phyloP scores from a whole-genome alignment of 2,329 filamentous ascomycete genomes.

The Hirsutella thompsonii region DNA sequence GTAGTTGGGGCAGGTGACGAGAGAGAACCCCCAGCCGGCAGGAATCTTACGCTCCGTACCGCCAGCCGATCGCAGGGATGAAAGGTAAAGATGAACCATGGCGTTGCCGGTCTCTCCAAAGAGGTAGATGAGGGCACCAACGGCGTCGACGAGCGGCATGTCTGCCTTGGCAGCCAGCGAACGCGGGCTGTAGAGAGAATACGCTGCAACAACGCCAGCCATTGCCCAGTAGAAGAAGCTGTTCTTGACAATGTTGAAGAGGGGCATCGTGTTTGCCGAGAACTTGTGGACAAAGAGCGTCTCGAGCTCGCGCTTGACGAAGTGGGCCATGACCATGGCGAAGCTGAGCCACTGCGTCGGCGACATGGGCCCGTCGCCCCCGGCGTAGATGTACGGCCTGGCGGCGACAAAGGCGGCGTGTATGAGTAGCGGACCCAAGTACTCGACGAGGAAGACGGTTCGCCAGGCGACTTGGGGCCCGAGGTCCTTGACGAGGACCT shows the following conservation, averaged over 20 bases:
- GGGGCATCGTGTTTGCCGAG: conserved; percentile 87
- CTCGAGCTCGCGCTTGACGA: conserved; percentile 89
- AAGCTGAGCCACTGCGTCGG: conserved; percentile 62
- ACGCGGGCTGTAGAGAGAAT: conserved; percentile 71
- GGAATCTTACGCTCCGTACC: conserved; percentile 84
- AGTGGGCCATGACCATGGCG: conserved; percentile 66
- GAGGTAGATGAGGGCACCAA: conserved; percentile 58
- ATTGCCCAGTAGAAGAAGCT: conserved; percentile 86
- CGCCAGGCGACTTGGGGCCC: conserved; percentile 85
- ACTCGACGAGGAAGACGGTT: conserved; percentile 91
- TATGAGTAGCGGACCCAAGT: conserved; percentile 81
- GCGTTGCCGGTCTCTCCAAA: conserved; percentile 74
- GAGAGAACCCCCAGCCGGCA: conserved; percentile 65
- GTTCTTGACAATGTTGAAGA: conserved; percentile 86
- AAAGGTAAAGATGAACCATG: conserved; percentile 66
- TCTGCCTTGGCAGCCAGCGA: conserved; percentile 48
- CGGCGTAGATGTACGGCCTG: conserved; percentile 49
- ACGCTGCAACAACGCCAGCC: conserved; percentile 68
- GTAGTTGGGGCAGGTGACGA: conserved; percentile 96
- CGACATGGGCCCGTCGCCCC: conserved; percentile 37
- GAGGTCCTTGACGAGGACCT: conserved; percentile 83
- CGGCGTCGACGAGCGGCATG: conserved; percentile 41
- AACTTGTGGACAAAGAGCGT: conserved; percentile 93
- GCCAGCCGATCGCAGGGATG: conserved; percentile 62
- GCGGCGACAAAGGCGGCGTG: conserved; percentile 62